Evolutionary conservation across 176 grass and related monocot genomes (phyloP).

Genomic region (Cenchrus fungigraminus): DNA sequence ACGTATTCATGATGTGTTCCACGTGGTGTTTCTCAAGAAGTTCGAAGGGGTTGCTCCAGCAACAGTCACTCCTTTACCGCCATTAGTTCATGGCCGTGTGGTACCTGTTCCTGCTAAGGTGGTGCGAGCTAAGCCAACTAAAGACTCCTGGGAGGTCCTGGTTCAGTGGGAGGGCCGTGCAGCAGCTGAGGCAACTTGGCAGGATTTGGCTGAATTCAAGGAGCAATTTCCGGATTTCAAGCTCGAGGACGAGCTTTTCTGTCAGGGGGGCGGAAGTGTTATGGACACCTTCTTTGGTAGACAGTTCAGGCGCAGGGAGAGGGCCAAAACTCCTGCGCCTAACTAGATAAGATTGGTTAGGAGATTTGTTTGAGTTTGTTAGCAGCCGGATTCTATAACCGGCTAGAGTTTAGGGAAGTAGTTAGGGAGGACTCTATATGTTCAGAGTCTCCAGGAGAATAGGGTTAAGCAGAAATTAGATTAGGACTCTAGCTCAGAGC

Average conservation of each 20-base stretch:
- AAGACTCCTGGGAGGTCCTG: neutral
- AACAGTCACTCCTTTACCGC: accelerated
- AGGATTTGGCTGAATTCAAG: neutral
- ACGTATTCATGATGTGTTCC: neutral
- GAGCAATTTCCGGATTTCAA: neutral
- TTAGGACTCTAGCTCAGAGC: too few species aligned
- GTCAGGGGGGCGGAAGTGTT: neutral
- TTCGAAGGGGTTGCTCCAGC: neutral
- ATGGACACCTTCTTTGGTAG: neutral
- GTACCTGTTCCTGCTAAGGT: neutral
- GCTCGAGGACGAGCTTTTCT: neutral
- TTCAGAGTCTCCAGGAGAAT: too few species aligned
- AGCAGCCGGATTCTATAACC: too few species aligned
- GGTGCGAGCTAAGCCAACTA: neutral
- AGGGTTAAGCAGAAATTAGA: too few species aligned
- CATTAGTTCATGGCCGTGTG: neutral
- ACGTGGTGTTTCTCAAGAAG: neutral
- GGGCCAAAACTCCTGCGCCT: too few species aligned
- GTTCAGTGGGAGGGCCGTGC: neutral
- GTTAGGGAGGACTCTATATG: too few species aligned
- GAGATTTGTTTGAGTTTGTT: too few species aligned
- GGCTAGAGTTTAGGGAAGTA: too few species aligned
- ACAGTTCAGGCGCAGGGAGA: too few species aligned
- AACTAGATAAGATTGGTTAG: too few species aligned
- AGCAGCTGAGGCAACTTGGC: neutral